Percentiles rank a stretch among this genome's conserved stretches.
Evolutionary conservation across 2,329 filamentous ascomycete genomes (phyloP).

Genomic region (Lasiodiplodia citricola): DNA sequence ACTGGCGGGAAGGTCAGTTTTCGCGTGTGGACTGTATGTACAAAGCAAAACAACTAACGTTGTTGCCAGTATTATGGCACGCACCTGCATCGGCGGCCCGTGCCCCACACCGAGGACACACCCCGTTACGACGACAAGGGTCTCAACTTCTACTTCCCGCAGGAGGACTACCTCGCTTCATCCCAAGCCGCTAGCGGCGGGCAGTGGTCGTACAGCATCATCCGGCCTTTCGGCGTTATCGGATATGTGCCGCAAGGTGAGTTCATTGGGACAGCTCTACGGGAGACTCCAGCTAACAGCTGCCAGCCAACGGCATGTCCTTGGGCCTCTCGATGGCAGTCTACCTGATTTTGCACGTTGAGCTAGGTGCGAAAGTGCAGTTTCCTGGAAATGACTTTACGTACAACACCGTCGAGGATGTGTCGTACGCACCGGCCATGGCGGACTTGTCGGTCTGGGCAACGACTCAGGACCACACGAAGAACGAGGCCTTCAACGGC

Average conservation of each 20-base stretch:
- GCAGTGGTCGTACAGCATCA: conserved; percentile 36
- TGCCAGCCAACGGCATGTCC: conserved; percentile 45
- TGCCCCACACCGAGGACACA: conserved; percentile 22
- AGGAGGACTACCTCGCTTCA: conserved; percentile 29
- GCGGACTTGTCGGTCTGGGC: conserved; percentile 48
- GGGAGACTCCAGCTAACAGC: background rate
- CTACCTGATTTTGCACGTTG: conserved; percentile 45
- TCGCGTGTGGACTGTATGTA: background rate
- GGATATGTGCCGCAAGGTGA: conserved; percentile 34
- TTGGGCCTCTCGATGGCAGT: conserved; percentile 48
- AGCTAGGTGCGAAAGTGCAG: conserved; percentile 39
- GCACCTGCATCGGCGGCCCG: conserved; percentile 20
- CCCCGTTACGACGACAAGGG: conserved; percentile 17
- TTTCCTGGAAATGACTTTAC: conserved; percentile 44
- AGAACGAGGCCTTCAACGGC: conserved; percentile 50
- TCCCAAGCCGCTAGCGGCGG: conserved; percentile 28
- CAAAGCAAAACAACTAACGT: too few relatives aligned
- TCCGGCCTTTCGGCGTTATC: conserved; percentile 38
- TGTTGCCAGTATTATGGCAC: background rate
- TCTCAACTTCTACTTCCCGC: conserved; percentile 31
- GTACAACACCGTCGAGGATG: conserved; percentile 43
- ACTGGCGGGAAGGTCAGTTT: conserved; percentile 25
- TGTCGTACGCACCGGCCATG: conserved; percentile 42
- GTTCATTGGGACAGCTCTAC: too few relatives aligned
- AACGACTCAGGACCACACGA: conserved; percentile 36